These are phyloP conservation scores for Austroboletus festivus DNA, from an alignment of 768 basidiomycete species.

Conservation along the genomic window DNA sequence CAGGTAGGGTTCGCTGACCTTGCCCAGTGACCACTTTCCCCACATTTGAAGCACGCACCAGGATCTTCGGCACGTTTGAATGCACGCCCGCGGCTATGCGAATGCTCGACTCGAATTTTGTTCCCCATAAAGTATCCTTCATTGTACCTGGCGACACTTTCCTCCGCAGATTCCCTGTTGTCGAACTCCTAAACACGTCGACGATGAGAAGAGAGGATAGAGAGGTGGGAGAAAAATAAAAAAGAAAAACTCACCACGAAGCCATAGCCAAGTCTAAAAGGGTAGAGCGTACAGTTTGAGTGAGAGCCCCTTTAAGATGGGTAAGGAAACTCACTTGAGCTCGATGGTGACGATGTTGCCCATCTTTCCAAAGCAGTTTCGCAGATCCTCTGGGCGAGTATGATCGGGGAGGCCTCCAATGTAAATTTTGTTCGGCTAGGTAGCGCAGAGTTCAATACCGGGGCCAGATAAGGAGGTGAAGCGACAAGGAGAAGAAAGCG, in stretches of 20 bases:
- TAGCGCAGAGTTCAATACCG: conserved; percentile 67
- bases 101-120: conserved; percentile 84
- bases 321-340: conserved; percentile 62
- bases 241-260: conserved; percentile 66
- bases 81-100: conserved; percentile 78
- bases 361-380: conserved; percentile 83
- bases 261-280: conserved; percentile 74
- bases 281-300: conserved; percentile 5
- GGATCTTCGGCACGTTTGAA: conserved; percentile 83
- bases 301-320: conserved; percentile 11
- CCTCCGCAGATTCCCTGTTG: conserved; percentile 73
- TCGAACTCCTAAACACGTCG: conserved; percentile 69
- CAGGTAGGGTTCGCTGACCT: conserved; percentile 47
- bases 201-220: neutral
- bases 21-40: conserved; percentile 85
- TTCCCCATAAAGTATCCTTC: conserved; percentile 92
- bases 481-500: conserved; percentile 44
- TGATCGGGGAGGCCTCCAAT: conserved; percentile 87
- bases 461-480: conserved; percentile 48
- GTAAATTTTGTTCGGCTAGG: conserved; percentile 92
- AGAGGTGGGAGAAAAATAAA: too few species aligned
- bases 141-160: conserved; percentile 84
- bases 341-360: conserved; percentile 75
- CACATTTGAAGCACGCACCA: conserved; percentile 86
- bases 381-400: conserved; percentile 81